Percentiles rank a stretch among this genome's conserved stretches.
These are phyloP conservation scores for Cronartium quercuum DNA, from an alignment of 1,284 basidiomycete genomes.

Conservation along the genomic window DNA sequence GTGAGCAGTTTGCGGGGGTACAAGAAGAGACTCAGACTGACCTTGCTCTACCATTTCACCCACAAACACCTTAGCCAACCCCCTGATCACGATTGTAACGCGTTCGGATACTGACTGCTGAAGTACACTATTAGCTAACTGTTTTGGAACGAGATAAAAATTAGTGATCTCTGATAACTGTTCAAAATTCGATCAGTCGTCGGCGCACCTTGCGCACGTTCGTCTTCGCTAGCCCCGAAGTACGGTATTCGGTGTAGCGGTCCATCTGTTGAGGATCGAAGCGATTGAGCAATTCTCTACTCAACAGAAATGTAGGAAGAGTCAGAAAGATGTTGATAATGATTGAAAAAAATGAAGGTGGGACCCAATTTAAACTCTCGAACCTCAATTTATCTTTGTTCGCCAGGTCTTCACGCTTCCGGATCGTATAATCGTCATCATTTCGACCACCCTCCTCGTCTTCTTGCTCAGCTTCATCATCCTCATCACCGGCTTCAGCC, in stretches of 20 bases:
- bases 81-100: conserved; percentile 78
- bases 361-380: background rate
- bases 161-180: too few species aligned
- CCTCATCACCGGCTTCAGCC: conserved; percentile 42
- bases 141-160: conserved; percentile 9
- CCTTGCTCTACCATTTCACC: conserved; percentile 85
- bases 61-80: conserved; percentile 83
- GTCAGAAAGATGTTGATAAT: conserved; percentile 21
- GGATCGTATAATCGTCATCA: conserved; percentile 44
- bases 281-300: conserved; percentile 76
- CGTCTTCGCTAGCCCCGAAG: conserved; percentile 73
- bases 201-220: conserved; percentile 65
- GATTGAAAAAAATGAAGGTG: background rate
- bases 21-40: conserved; percentile 47
- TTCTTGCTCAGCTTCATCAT: conserved; percentile 46
- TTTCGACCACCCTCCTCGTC: conserved; percentile 43
- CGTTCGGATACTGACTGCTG: conserved; percentile 74
- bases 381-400: conserved; percentile 50
- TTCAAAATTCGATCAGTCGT: conserved; percentile 13
- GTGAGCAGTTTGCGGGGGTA: background rate
- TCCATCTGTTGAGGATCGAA: conserved; percentile 77
- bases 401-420: conserved; percentile 48
- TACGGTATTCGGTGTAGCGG: conserved; percentile 75
- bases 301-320: conserved; percentile 19
- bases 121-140: conserved; percentile 76